phyloP scores from a whole-genome alignment of 2,329 filamentous ascomycete genomes.

The Xylariales sp. region DNA sequence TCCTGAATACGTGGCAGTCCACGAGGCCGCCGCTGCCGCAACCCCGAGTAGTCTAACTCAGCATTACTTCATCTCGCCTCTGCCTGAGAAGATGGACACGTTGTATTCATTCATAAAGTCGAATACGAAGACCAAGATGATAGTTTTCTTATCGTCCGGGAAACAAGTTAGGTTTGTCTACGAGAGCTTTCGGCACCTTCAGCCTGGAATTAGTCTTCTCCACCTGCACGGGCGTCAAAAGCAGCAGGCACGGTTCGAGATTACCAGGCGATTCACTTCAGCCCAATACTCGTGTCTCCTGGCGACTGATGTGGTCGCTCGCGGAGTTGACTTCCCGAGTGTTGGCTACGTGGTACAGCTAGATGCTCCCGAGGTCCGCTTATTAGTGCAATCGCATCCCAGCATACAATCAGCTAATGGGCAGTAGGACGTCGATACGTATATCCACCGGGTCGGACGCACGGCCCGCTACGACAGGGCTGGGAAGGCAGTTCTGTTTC shows the following conservation, averaged over 20 bases:
- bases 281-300: constrained; percentile 85
- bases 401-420: too few species aligned
- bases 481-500: constrained; percentile 82
- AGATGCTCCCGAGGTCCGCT: constrained; percentile 98
- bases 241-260: constrained; percentile 80
- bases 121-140: constrained; percentile 88
- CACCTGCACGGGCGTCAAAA: constrained; percentile 95
- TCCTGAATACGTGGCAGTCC: constrained; percentile 91
- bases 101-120: constrained; percentile 88
- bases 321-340: constrained; percentile 91
- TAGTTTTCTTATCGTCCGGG: constrained; percentile 91
- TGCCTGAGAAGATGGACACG: constrained; percentile 86
- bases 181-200: constrained; percentile 86
- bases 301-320: constrained; percentile 89
- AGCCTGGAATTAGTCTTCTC: constrained; percentile 87
- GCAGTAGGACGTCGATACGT: constrained; percentile 93
- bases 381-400: too few species aligned
- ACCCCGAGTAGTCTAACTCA: constrained; percentile 84
- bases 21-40: constrained; percentile 73
- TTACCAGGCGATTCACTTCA: constrained; percentile 75
- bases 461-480: constrained; percentile 90
- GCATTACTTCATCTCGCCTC: constrained; percentile 80
- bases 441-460: constrained; percentile 91
- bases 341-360: constrained; percentile 99
- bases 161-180: constrained; percentile 97